phyloP scores from a whole-genome alignment of 192 early-diverging fungal species.

The Backusella liffmaniae region DNA sequence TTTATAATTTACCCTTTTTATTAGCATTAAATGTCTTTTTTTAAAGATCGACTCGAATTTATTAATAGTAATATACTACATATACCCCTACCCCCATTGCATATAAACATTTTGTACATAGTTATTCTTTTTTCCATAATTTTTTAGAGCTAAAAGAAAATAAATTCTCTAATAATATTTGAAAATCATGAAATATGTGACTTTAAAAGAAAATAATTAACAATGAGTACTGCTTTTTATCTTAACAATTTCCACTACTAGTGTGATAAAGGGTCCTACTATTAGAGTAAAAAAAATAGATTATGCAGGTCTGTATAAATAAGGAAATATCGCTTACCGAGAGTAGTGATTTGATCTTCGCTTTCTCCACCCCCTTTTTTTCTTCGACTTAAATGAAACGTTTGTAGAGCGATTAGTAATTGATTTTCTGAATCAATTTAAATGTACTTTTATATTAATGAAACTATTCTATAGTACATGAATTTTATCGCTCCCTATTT shows the following conservation, averaged over 20 bases:
- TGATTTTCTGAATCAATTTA: background rate
- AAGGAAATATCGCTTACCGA: background rate
- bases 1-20: constrained; percentile 3
- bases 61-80: constrained; percentile 7
- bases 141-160: background rate
- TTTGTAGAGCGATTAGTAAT: background rate
- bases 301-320: background rate
- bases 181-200: background rate
- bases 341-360: background rate
- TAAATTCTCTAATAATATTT: background rate
- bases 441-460: background rate
- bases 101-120: constrained; percentile 6
- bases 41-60: constrained; percentile 8
- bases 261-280: background rate
- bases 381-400: background rate
- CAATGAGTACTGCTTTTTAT: background rate
- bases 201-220: background rate
- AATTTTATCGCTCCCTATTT: too few species aligned
- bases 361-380: background rate
- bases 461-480: too few species aligned
- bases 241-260: background rate
- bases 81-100: background rate
- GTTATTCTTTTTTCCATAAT: background rate
- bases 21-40: constrained; percentile 6
- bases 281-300: constrained; percentile 1